Base-by-base conservation (phyloP, 129 eudicot species). In the Saposhnikovia divaricata region DNA sequence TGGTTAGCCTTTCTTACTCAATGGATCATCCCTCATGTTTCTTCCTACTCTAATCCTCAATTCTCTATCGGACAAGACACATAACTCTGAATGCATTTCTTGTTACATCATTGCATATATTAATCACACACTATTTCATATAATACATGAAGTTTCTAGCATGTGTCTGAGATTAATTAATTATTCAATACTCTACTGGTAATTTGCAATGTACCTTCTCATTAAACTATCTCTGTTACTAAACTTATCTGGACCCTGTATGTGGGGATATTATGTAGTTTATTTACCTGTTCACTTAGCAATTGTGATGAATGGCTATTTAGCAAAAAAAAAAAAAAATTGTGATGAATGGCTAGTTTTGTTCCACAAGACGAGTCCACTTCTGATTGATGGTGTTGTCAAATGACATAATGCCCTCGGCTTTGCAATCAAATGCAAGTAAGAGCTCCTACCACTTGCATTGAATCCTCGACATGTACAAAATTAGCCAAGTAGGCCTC, bases 1-100 rank as follows among this genome's bases (percentile, higher is more conserved):
- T 95, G 98, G 98, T 91, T 82, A 82, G 88, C 66, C 47, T 81
- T 74, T 72, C 28, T 45, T 46, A 39, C 5, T 74, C 16, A 11
- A 38, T 71, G 46, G 34, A 40, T 18, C 72, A 43, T 34, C 34
- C 34, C 34, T 31, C 34, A 31, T 31, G 5, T 9, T 18, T 8
- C 42, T 39, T 16, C 9, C 34, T 71, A 3, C 25, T 34, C 4
- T 68, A 3, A 31, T 31, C 34, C 34, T 31, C 34, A 31, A 31
- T 4, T 68, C 40, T 37, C 40, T 31, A 11, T 68, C 14, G 9
- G 47, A 37, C 5, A 15, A 13, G 0, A 19, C 39, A 19, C 43
- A 39, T 44, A 19, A 38, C 27, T 71, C 23, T 19, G 9, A 44
- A 39, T 31, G 21, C 50, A 34, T 69, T 63, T 63, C 37, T 5